Conservation (phyloP, 257 asterid genomes). For the Agastache rugosa region DNA sequence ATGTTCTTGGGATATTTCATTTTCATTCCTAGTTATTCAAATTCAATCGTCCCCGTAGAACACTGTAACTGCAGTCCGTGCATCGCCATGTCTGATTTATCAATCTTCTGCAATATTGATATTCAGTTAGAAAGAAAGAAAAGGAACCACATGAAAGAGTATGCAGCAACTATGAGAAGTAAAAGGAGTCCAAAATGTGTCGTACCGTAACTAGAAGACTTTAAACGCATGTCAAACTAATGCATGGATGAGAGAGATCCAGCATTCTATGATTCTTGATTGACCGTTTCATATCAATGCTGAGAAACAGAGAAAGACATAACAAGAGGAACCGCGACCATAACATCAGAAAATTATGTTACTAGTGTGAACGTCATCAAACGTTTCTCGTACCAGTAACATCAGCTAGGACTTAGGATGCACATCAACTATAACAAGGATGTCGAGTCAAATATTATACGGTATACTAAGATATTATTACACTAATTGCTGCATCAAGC, state of each 20-base stretch:
- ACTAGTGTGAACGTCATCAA: background rate
- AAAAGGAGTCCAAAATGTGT: background rate
- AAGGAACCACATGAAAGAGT: background rate
- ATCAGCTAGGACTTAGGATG: background rate
- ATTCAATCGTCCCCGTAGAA: background rate
- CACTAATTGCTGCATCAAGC: slow-evolving; percentile 1
- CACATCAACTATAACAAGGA: background rate
- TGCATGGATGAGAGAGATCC: slow-evolving; percentile 23
- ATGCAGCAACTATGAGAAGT: background rate
- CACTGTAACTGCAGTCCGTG: background rate
- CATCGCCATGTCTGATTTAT: background rate
- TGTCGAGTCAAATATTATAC: background rate
- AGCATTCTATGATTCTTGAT: slow-evolving; percentile 16
- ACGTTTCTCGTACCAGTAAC: background rate
- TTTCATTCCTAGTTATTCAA: background rate
- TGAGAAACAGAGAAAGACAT: slow-evolving; percentile 1
- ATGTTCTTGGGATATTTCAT: background rate
- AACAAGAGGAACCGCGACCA: background rate
- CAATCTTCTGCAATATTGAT: background rate
- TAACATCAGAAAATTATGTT: slow-evolving; percentile 3
- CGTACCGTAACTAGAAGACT: background rate
- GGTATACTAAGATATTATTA: background rate
- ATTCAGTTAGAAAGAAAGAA: background rate
- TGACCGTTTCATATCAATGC: slow-evolving; percentile 22
- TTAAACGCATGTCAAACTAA: slow-evolving; percentile 23